Percentiles rank a stretch among this genome's conserved stretches.
Evolutionary conservation across 768 basidiomycete species (phyloP).

Genomic region (Gymnopilus dilepis): DNA sequence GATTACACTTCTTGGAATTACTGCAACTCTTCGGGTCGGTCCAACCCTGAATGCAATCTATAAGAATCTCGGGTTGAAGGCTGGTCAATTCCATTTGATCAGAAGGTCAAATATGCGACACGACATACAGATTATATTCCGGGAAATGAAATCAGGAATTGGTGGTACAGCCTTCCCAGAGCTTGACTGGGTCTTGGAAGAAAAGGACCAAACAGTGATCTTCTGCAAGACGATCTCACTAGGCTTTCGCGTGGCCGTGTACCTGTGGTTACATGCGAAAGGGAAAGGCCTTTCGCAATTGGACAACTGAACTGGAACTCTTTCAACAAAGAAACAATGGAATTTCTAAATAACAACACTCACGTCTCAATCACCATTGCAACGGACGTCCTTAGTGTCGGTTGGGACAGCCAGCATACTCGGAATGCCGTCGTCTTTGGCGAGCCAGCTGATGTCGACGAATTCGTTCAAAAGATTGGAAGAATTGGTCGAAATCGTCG

Average conservation of each 20-base stretch:
- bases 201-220: conserved; percentile 27
- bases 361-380: conserved; percentile 17
- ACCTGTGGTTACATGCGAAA: conserved; percentile 23
- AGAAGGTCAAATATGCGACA: too few species aligned
- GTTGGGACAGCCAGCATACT: conserved; percentile 21
- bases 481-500: too few species aligned
- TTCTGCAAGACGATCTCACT: conserved; percentile 33
- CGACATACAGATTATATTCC: too few species aligned
- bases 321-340: conserved; percentile 13
- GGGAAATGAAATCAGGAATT: too few species aligned
- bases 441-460: conserved; percentile 18
- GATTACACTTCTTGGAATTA: too few species aligned
- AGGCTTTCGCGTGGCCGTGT: conserved; percentile 24
- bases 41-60: too few species aligned
- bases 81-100: too few species aligned
- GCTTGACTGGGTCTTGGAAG: conserved; percentile 27
- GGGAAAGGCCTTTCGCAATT: background rate
- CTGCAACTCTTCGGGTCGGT: too few species aligned
- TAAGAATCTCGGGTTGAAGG: too few species aligned
- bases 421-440: conserved; percentile 21
- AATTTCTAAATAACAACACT: conserved; percentile 19
- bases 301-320: conserved; percentile 15
- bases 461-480: conserved; percentile 25
- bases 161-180: too few species aligned
- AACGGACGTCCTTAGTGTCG: conserved; percentile 24